Evolutionary conservation across 805 yeast species (phyloP).

Genomic region (Barnettozyma vustinii): DNA sequence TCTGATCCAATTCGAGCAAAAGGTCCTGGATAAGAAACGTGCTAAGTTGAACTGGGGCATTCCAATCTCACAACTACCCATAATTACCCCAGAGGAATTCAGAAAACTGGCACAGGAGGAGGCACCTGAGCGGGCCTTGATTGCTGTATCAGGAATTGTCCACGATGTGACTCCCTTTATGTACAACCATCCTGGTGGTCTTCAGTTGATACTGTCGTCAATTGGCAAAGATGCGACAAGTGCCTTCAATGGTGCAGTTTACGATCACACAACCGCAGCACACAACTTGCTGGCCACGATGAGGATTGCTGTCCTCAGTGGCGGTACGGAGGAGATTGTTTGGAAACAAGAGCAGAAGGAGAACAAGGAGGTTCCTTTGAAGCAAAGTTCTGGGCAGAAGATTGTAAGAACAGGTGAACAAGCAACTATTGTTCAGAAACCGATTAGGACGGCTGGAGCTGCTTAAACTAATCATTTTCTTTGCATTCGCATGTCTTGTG

Average conservation of each 20-base stretch:
- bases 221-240: conserved; percentile 92
- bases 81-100: conserved; percentile 51
- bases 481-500: neutral
- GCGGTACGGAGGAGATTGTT: conserved; percentile 75
- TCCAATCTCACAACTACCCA: conserved; percentile 82
- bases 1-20: conserved; percentile 76
- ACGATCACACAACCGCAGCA: conserved; percentile 90
- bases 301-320: conserved; percentile 84
- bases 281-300: conserved; percentile 85
- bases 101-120: conserved; percentile 32
- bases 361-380: conserved; percentile 58
- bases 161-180: conserved; percentile 92
- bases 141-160: conserved; percentile 84
- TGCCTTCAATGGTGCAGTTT: conserved; percentile 93
- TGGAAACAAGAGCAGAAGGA: conserved; percentile 70
- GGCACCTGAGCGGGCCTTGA: conserved; percentile 54
- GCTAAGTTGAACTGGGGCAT: conserved; percentile 89
- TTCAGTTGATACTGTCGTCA: conserved; percentile 69
- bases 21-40: conserved; percentile 68
- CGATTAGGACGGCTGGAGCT: conserved; percentile 54
- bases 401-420: conserved; percentile 60
- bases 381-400: conserved; percentile 47
- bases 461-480: conserved; percentile 28
- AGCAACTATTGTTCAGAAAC: conserved; percentile 40
- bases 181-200: conserved; percentile 92